Conservation (phyloP, 2,329 filamentous ascomycete species). For the Calonectria henricotiae region DNA sequence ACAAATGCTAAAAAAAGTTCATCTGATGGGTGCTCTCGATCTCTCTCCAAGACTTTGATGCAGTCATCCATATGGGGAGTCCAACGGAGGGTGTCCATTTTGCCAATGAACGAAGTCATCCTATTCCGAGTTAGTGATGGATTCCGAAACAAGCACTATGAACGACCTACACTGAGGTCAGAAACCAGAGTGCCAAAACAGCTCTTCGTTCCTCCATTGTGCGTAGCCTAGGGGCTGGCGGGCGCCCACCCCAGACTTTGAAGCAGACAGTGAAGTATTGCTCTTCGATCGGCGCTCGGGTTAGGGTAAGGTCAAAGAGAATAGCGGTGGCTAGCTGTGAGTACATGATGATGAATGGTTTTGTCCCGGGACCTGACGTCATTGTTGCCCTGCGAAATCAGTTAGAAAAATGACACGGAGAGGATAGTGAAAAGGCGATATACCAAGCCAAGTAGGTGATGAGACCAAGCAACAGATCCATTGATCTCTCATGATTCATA, state of each 20-base stretch:
- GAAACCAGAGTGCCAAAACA: conserved; percentile 65
- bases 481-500: conserved; percentile 64
- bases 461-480: conserved; percentile 70
- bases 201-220: conserved; percentile 69
- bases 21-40: conserved; percentile 67
- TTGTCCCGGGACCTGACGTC: conserved; percentile 57
- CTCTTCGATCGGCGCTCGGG: conserved; percentile 58
- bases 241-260: conserved; percentile 55
- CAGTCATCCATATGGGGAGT: conserved; percentile 74
- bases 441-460: conserved; percentile 66
- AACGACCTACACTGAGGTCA: conserved; percentile 57
- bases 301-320: conserved; percentile 65
- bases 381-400: conserved; percentile 57
- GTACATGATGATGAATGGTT: conserved; percentile 64
- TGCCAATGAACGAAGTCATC: conserved; percentile 61
- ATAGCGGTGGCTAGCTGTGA: conserved; percentile 63
- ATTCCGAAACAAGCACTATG: not conserved
- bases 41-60: conserved; percentile 63
- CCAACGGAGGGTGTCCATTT: conserved; percentile 71
- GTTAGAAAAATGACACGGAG: conserved; percentile 24
- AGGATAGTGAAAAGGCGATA: conserved; percentile 32
- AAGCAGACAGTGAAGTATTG: conserved; percentile 58
- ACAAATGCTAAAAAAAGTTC: conserved; percentile 61
- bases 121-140: conserved; percentile 46
- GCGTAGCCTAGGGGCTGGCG: conserved; percentile 54